These are phyloP conservation scores for Pythium phragmitis DNA, from an alignment of 352 stramenopile species.

Conservation along the genomic window DNA sequence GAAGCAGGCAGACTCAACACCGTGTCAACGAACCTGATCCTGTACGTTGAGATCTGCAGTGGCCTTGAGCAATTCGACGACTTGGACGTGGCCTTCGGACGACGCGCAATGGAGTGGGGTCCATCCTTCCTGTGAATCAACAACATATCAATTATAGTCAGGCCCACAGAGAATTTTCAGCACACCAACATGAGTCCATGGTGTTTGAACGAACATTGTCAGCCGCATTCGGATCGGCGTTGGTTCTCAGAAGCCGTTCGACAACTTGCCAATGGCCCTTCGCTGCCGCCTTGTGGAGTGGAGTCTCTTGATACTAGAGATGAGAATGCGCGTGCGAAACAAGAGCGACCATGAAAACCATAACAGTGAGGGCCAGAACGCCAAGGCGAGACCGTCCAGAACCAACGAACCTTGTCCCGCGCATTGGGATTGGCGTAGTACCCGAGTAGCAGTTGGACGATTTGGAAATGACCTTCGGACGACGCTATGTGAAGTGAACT, in stretches of 20 bases:
- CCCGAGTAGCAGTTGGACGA: not conserved
- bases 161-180: not conserved
- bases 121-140: not conserved
- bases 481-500: not conserved
- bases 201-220: too few relatives aligned
- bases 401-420: too few relatives aligned
- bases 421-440: not conserved
- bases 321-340: too few relatives aligned
- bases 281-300: too few relatives aligned
- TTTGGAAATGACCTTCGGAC: not conserved
- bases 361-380: too few relatives aligned
- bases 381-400: too few relatives aligned
- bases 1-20: not conserved
- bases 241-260: too few relatives aligned
- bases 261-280: too few relatives aligned
- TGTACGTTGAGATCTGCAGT: not conserved
- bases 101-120: not conserved
- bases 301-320: too few relatives aligned
- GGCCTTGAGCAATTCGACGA: conserved; percentile 1
- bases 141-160: not conserved
- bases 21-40: not conserved
- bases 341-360: too few relatives aligned
- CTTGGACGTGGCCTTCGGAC: not conserved
- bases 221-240: too few relatives aligned
- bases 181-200: too few relatives aligned